Evolutionary conservation across 306 rosid genomes (phyloP), one percentile per base, ranked within the genome.

Genomic region (Erythrophleum fordii): DNA sequence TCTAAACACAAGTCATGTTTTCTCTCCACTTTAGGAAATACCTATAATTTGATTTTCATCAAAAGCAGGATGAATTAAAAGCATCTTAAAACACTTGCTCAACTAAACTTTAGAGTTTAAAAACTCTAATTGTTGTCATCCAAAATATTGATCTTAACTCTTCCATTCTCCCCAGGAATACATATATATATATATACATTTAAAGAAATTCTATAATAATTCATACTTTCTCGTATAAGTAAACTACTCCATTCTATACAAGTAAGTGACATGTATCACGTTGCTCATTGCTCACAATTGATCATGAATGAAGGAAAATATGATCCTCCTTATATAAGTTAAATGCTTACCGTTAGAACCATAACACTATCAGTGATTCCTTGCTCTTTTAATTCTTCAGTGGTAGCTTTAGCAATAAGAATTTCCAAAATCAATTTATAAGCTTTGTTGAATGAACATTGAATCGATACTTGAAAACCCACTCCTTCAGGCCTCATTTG

Each of bases 371-470:
- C 94, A 5, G 79, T 59, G 14, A 93, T 78, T 86, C 99, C 99
- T 77, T 92, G 98, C 39, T 89, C 98, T 88, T 90, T 92, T 85
- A 93, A 78, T 42, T 84, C 90, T 75, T 88, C 90, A 4, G 97
- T 73, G 41, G 97, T 91, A 76, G 99, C 97, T 85, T 92, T 89
- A 49, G 99, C 99, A 56, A 90, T 48, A 3, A 80, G 90, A 83
- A 64, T 20, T 71, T 90, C 87, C 87, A n/a, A n/a, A n/a, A n/a
- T n/a, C n/a, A n/a, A n/a, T n/a, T n/a, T n/a, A n/a, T n/a, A n/a
- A n/a, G n/a, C n/a, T n/a, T n/a, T n/a, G n/a, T n/a, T n/a, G n/a
- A n/a, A n/a, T n/a, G n/a, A n/a, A n/a, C n/a, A n/a, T n/a, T n/a
- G n/a, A n/a, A n/a, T n/a, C n/a, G n/a, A n/a, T n/a, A n/a, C n/a